These are phyloP conservation scores for Rickenella mellea DNA, from an alignment of 768 basidiomycete genomes.

Conservation along the genomic window DNA sequence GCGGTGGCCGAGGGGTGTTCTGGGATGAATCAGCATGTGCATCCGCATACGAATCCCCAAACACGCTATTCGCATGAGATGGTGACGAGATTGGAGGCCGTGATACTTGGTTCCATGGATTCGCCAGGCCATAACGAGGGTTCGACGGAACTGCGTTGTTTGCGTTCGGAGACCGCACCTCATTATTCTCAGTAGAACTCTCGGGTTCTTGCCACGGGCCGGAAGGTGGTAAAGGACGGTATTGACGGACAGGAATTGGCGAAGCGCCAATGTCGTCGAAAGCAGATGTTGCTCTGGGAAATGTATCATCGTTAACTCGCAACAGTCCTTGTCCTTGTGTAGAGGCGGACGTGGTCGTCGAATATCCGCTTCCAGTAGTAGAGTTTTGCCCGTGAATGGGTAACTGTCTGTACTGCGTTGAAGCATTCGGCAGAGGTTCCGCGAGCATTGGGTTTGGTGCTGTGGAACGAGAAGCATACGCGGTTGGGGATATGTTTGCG, in stretches of 20 bases:
- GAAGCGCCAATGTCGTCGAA: conserved; percentile 37
- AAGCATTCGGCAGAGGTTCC: not conserved
- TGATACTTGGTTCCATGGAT: not conserved
- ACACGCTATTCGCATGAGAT: not conserved
- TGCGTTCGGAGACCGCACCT: conserved; percentile 17
- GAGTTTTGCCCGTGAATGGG: not conserved
- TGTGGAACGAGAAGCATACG: not conserved
- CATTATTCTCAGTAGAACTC: not conserved
- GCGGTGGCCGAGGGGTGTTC: no score
- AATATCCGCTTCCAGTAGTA: not conserved
- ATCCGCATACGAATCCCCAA: not conserved
- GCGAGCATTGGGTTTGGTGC: not conserved
- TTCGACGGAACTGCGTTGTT: conserved; percentile 22
- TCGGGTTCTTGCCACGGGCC: not conserved
- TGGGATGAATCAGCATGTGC: no score
- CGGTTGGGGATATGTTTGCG: not conserved
- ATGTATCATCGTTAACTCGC: conserved; percentile 33
- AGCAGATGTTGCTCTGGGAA: conserved; percentile 56
- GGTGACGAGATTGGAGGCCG: not conserved
- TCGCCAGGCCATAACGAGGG: not conserved
- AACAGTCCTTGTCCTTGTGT: no score
- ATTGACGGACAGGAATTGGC: conserved; percentile 18
- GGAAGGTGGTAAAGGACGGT: not conserved
- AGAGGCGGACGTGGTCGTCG: no score
- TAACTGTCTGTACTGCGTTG: not conserved